Evolutionary conservation across 2,329 filamentous ascomycete genomes (phyloP).

Genomic region (Colletotrichum orchidophilum): DNA sequence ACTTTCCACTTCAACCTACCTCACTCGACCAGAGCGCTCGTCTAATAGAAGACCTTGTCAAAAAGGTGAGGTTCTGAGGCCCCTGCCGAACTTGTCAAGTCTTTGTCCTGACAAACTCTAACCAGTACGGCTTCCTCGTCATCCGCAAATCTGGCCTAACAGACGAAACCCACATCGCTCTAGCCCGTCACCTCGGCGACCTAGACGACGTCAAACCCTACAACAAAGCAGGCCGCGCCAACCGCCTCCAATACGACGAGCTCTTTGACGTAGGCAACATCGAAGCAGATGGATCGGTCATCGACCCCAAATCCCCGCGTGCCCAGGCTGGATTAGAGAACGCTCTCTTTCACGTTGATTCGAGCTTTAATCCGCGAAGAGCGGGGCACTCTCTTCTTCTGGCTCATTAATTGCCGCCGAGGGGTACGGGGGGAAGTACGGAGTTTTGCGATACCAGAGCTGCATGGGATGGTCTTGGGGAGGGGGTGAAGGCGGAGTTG

Average conservation of each 20-base stretch:
- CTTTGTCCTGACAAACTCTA: rapidly evolving
- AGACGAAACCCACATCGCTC: neutral
- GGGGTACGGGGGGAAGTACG: conserved; percentile 57
- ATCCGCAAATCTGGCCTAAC: neutral
- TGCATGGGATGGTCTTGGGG: conserved; percentile 57
- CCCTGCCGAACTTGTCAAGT: no score
- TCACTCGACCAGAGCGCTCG: neutral
- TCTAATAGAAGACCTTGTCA: neutral
- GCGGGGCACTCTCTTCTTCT: conserved; percentile 61
- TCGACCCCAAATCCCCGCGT: conserved; percentile 46
- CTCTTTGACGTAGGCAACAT: neutral
- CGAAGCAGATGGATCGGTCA: neutral
- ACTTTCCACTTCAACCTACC: neutral
- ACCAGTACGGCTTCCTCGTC: neutral
- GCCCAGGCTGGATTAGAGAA: conserved; percentile 55
- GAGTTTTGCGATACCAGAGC: conserved; percentile 62
- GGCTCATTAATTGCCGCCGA: conserved; percentile 58
- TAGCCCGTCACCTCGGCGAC: neutral
- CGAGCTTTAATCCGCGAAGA: conserved; percentile 62
- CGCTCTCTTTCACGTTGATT: conserved; percentile 63
- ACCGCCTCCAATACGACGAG: no score
- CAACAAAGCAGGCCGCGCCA: conserved; percentile 53
- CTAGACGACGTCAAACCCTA: conserved; percentile 62
- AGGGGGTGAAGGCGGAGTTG: conserved; percentile 44
- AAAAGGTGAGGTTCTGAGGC: neutral